A percentile compares a stretch with the other conserved stretches of the same genome.
Conservation (phyloP, 2,329 filamentous ascomycete species). For the Mycosphaerelloides madeirae region DNA sequence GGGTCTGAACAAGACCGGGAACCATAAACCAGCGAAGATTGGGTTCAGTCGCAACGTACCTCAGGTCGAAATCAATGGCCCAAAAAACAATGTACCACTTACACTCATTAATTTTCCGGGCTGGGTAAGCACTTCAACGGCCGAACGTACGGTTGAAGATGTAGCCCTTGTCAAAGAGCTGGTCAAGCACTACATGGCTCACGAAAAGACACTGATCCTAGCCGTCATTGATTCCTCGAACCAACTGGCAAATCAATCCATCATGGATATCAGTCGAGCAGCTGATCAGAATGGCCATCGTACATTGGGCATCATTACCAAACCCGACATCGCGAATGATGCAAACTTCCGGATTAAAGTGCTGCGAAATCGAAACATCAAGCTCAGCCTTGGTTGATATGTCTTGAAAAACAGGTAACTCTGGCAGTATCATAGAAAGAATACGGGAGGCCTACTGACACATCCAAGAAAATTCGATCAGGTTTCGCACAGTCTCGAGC, state of each 20-base stretch:
- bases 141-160: constrained; percentile 32
- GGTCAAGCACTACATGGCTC: constrained; percentile 52
- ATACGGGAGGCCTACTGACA: not conserved
- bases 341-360: constrained; percentile 38
- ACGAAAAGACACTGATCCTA: constrained; percentile 46
- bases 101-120: constrained; percentile 37
- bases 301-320: constrained; percentile 57
- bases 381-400: constrained; percentile 49
- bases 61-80: constrained; percentile 44
- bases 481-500: constrained; percentile 31
- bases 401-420: constrained; percentile 47
- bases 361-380: constrained; percentile 37
- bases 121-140: constrained; percentile 34
- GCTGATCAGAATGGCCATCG: constrained; percentile 45
- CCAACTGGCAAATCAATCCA: constrained; percentile 54
- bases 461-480: constrained; percentile 26
- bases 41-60: constrained; percentile 46
- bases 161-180: constrained; percentile 30
- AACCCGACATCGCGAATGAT: constrained; percentile 45
- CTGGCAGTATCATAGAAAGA: not conserved
- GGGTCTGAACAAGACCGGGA: constrained; percentile 37
- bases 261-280: constrained; percentile 46
- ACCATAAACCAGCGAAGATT: not conserved
- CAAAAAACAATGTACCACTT: constrained; percentile 36
- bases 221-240: constrained; percentile 38